phyloP scores from a whole-genome alignment of 305 asterid species.

The Solanum chacoense region DNA sequence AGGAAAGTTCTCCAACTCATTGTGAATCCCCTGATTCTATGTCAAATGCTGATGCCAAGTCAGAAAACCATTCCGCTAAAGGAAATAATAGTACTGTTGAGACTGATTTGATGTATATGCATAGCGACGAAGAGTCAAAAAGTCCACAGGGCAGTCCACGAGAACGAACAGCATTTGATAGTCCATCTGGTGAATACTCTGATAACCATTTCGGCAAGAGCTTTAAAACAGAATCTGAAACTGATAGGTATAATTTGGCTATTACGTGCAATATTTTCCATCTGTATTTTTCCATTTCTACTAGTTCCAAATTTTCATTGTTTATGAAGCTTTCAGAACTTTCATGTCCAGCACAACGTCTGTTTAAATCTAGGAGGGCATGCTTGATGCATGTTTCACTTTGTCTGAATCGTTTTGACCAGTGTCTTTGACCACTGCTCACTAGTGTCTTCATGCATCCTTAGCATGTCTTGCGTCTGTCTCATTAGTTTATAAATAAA shows the following conservation, averaged over 20 bases:
- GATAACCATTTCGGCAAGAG: conserved; percentile 58
- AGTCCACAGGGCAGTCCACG: conserved; percentile 71
- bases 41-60: conserved; percentile 40
- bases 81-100: conserved; percentile 39
- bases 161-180: conserved; percentile 40
- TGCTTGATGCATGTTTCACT: not conserved
- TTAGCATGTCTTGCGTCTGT: not conserved
- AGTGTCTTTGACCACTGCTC: not conserved
- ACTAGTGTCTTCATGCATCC: not conserved
- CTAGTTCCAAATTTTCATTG: not conserved
- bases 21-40: conserved; percentile 47
- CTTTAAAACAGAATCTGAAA: conserved; percentile 59
- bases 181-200: conserved; percentile 54
- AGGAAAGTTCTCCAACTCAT: conserved; percentile 45
- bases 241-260: conserved; percentile 41
- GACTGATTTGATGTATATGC: conserved; percentile 39
- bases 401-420: not conserved
- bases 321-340: not conserved
- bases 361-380: not conserved
- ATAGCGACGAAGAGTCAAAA: conserved; percentile 73
- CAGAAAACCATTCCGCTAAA: conserved; percentile 41
- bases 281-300: not conserved
- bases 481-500: not conserved
- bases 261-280: not conserved
- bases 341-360: not conserved